Evolutionary conservation across 441 rosid species (phyloP).

Genomic region (Erodium texanum): DNA sequence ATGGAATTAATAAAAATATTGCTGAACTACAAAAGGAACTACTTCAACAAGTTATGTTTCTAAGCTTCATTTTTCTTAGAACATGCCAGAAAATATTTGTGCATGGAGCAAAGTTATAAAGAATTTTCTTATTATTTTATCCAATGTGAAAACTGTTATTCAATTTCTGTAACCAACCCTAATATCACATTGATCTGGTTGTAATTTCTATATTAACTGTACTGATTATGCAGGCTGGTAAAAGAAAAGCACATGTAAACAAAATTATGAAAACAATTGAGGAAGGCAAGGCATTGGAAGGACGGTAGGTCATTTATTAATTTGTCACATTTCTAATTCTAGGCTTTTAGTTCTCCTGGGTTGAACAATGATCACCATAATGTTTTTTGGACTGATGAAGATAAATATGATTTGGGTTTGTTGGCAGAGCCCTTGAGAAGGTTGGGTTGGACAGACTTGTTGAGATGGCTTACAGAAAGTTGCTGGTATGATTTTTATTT

Average conservation of each 20-base stretch:
- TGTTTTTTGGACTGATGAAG: constrained; percentile 6
- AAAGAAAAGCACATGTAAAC: constrained; percentile 30
- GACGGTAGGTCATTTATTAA: constrained; percentile 25
- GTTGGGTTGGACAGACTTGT: constrained; percentile 47
- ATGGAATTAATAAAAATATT: constrained; percentile 49
- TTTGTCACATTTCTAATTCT: constrained; percentile 7
- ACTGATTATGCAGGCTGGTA: constrained; percentile 27
- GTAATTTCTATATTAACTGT: not conserved
- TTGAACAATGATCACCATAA: not conserved
- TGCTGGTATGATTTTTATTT: constrained; percentile 27
- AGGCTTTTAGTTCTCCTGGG: not conserved
- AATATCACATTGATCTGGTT: not conserved
- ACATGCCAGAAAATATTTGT: not conserved
- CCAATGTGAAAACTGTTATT: not conserved
- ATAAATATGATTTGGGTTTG: constrained; percentile 7
- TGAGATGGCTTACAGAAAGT: constrained; percentile 46
- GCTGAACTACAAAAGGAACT: constrained; percentile 59
- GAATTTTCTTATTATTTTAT: not conserved
- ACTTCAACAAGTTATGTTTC: constrained; percentile 48
- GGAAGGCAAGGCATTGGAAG: constrained; percentile 28
- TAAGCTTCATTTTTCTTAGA: not conserved
- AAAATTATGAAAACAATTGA: constrained; percentile 29
- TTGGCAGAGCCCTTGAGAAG: constrained; percentile 43
- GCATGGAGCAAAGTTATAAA: not conserved
- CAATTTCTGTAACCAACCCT: not conserved